A percentile compares a stretch with the other conserved stretches of the same genome.
Conservation (phyloP, 202 grass and related monocot species). For the Musa balbisiana region DNA sequence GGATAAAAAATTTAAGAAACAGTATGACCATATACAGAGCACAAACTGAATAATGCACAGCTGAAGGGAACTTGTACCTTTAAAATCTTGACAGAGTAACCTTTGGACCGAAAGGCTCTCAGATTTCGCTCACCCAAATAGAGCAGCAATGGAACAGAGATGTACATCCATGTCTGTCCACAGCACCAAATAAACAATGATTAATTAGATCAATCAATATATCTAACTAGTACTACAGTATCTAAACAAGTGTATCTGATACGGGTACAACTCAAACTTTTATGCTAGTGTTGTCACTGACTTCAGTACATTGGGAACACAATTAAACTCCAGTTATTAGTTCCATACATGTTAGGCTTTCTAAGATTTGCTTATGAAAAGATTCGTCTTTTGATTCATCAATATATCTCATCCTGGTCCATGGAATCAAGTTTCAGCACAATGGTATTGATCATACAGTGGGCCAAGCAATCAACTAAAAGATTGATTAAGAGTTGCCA, state of each 20-base stretch:
- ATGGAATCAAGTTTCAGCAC: neutral
- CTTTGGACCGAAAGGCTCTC: slow-evolving; percentile 64
- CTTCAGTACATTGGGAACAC: neutral
- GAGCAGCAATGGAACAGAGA: slow-evolving; percentile 58
- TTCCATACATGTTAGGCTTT: neutral
- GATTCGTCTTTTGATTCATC: neutral
- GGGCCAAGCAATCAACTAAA: neutral
- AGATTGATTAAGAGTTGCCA: neutral
- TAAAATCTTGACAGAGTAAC: slow-evolving; percentile 64
- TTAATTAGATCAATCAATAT: neutral
- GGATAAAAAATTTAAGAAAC: neutral
- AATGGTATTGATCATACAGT: neutral
- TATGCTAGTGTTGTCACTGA: neutral
- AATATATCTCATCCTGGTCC: neutral
- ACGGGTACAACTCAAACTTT: neutral
- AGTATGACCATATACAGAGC: neutral
- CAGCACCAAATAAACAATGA: neutral
- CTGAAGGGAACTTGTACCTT: slow-evolving; percentile 44
- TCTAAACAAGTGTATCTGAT: neutral
- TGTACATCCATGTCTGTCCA: slow-evolving; percentile 97
- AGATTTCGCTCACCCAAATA: slow-evolving; percentile 65
- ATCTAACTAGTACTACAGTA: neutral
- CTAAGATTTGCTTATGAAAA: neutral
- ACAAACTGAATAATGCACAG: neutral
- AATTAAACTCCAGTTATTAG: neutral